Base-by-base conservation (phyloP, 1,139 yeast species). In the Candida frijolesensis region DNA sequence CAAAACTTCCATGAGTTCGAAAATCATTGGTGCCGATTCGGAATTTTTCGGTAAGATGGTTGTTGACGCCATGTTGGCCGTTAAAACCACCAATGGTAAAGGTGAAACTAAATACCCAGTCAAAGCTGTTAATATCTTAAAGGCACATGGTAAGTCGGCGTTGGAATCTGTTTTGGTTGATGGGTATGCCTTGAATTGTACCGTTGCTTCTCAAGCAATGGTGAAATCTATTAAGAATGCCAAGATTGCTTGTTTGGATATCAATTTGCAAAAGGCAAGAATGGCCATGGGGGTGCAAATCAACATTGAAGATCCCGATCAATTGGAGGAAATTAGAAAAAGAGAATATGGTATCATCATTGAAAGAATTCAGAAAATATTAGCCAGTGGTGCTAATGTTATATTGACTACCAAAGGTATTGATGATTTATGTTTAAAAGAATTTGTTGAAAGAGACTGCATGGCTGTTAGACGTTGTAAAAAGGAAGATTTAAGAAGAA, bases 201-300 rank as follows among this genome's bases (percentile, higher is more conserved):
- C 99, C 0, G 91, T 94, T 55, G 99, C 98, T 1, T 89, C 97
- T 11, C 98, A 94, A 72, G 98, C 98, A 18, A 95, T 95, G 99
- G 79, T 83, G 57, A 90, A 89, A 62, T 77, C 80, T 46, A 74
- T 95, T 47, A 70, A 77, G 47, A 79, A 80, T 58, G 96, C 96
- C 47, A 89, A 87, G 65, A 90, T 95, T 64, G 99, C 99, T 4
- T 87, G 94, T 60, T 79, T 95, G 64, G 99, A 95, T 70, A 83
- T 95, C 71, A 94, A 95, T 70, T 76, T 95, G 65, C 99, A 95
- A 70, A 94, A 92, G 70, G 94, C 97, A 8, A 84, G 92, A 68
- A 91, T 95, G 98, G 97, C 98, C 38, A 85, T 95, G 85, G 99
- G 99, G 48, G 98, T 95, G 50, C 96, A 92, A 70, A 89, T 95